Evolutionary conservation across 805 yeast genomes (phyloP), one percentile per base, ranked within the genome.

Genomic region (Candida insectorum): DNA sequence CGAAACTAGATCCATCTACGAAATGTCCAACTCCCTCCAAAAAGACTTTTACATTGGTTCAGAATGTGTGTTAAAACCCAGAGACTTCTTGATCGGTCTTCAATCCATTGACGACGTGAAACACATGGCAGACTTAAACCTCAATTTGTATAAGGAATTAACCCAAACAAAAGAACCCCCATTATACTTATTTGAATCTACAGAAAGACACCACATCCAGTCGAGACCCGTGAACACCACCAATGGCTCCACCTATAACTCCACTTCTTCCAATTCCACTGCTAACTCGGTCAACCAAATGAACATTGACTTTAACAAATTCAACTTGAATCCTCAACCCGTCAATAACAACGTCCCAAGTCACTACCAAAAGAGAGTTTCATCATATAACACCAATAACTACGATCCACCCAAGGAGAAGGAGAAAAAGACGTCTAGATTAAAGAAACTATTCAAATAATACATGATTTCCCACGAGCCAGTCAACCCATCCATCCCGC

Each of bases 41-140:
- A 81, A 77, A 51, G 95, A 87, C 40, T 73, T 93, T 12, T 76
- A 81, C 40, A 61, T 91, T 37, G 97, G 97, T 0, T 78, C 89
- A 10, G 94, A 85, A 52, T 78, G 81, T 33, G 58, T 86, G 2
- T 60, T 85, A 40, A 76, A 77, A 7, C 84, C 86, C 4, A 48
- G 71, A 12, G 71, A 65, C 40, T 67, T 65, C 37, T 48, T 67
- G 29, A 63, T 65, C 36, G 73, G 72, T 1, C 49, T 67, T 11
- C 72, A 65, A 40, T 49, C 57, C 21, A 60, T 65, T 17, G 71
- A 65, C 37, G 50, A 48, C 7, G 59, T 46, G 15, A 65, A 64
- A 34, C 56, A 58, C 4, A 58, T 77, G 34, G 54, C 48, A 6
- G 61, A 61, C n/a, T 54, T 79, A 37, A 60, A 66, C 17, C 57